These are phyloP conservation scores for Fusarium nelsonii DNA, from an alignment of 2,329 filamentous ascomycete species.

Conservation along the genomic window DNA sequence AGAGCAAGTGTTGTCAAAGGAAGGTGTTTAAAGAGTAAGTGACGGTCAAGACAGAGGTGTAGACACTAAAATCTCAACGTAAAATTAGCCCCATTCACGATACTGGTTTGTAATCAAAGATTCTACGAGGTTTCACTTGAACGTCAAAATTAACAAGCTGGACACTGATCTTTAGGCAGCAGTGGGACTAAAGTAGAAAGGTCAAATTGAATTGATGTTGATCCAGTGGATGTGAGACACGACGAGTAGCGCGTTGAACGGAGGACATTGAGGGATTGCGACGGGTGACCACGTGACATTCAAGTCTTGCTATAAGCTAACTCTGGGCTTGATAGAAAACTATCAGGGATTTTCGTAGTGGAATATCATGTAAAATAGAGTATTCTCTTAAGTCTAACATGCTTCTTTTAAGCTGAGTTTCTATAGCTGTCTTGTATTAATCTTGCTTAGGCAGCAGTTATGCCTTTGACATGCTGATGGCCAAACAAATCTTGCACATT, in stretches of 20 bases:
- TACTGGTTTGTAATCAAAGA: conserved; percentile 28
- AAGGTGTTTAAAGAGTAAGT: neutral
- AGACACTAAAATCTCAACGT: conserved; percentile 19
- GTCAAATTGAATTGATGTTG: conserved; percentile 6
- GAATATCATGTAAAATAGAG: neutral
- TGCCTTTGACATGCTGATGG: neutral
- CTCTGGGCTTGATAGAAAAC: neutral
- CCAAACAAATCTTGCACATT: neutral
- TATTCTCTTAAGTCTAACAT: rapidly evolving
- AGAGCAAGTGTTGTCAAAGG: neutral
- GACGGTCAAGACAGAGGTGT: conserved; percentile 1
- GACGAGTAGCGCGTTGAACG: conserved; percentile 15
- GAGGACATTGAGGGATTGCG: neutral
- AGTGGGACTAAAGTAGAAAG: conserved; percentile 8
- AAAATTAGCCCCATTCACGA: conserved; percentile 14
- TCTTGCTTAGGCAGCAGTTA: neutral
- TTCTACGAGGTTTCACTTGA: neutral
- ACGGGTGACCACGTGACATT: conserved; percentile 41
- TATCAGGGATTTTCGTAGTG: neutral
- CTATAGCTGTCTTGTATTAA: neutral
- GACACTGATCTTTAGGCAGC: neutral
- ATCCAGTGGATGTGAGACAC: conserved; percentile 6
- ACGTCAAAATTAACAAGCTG: neutral
- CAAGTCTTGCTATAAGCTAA: neutral
- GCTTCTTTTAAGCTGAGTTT: neutral